Evolutionary conservation across 306 rosid genomes (phyloP).

Genomic region (Begonia fuchsioides): DNA sequence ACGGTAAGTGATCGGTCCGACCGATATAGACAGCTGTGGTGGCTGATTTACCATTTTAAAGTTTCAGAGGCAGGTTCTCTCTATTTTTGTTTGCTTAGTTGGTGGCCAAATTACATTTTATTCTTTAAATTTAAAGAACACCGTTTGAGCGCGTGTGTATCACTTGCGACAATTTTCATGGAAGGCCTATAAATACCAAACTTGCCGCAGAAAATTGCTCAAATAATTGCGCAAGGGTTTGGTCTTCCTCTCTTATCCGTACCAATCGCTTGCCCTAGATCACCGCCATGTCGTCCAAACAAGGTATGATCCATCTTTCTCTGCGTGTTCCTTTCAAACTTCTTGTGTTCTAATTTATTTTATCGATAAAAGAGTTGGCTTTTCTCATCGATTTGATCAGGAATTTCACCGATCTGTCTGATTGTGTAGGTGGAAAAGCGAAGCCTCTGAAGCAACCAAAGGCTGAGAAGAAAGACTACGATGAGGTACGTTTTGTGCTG

Average conservation of each 20-base stretch:
- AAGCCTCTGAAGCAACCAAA: conserved; percentile 96
- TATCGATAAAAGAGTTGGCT: background rate
- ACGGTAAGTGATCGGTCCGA: too few relatives aligned
- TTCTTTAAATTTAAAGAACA: too few relatives aligned
- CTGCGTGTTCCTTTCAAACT: too few relatives aligned
- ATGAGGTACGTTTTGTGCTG: conserved; percentile 37
- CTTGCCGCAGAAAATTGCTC: too few relatives aligned
- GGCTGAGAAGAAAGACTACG: conserved; percentile 70
- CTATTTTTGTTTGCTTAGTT: too few relatives aligned
- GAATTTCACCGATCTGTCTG: background rate
- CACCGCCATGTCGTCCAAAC: conserved; percentile 77
- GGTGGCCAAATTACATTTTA: too few relatives aligned
- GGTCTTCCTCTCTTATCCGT: background rate
- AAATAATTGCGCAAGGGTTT: conserved; percentile 1
- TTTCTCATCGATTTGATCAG: background rate
- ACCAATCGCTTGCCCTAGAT: conserved; percentile 14
- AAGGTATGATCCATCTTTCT: conserved; percentile 29
- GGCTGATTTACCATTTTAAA: too few relatives aligned
- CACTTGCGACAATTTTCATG: too few relatives aligned
- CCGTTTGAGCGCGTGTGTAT: too few relatives aligned
- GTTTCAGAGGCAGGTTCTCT: too few relatives aligned
- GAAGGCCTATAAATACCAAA: background rate
- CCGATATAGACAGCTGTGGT: too few relatives aligned
- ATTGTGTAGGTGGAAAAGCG: conserved; percentile 66
- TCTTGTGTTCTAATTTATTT: conserved; percentile 4